A percentile compares a stretch with the other conserved stretches of the same genome.
These are phyloP conservation scores for Wickerhamiella occidentalis DNA, from an alignment of 805 yeast genomes.

Conservation along the genomic window DNA sequence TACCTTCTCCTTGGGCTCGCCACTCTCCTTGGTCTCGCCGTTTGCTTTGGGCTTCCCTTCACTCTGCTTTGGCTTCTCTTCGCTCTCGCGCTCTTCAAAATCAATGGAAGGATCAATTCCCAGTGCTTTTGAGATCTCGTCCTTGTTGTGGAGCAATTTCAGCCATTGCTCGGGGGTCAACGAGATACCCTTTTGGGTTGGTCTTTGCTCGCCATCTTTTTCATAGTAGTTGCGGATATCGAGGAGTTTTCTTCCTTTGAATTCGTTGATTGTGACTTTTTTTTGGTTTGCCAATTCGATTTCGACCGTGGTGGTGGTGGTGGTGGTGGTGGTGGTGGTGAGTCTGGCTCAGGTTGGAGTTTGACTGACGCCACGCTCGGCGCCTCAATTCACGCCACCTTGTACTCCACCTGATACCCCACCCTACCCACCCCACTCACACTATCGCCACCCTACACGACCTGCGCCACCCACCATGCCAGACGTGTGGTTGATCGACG, in stretches of 20 bases:
- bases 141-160: conserved; percentile 9
- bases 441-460: too few relatives aligned
- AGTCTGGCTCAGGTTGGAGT: too few relatives aligned
- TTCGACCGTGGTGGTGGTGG: not conserved
- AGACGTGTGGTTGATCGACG: conserved; percentile 21
- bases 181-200: conserved; percentile 55
- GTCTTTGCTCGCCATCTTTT: conserved; percentile 51
- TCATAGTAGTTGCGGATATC: conserved; percentile 76
- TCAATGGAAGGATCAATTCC: not conserved
- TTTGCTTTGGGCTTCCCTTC: not conserved
- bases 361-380: too few relatives aligned
- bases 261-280: conserved; percentile 60
- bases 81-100: not conserved
- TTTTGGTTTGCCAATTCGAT: conserved; percentile 45
- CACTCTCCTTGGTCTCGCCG: not conserved
- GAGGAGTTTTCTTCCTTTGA: conserved; percentile 52
- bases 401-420: too few relatives aligned
- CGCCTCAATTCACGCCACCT: too few relatives aligned
- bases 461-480: conserved; percentile 14
- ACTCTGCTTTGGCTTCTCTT: too few relatives aligned
- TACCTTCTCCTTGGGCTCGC: too few relatives aligned
- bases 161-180: conserved; percentile 17
- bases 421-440: too few relatives aligned
- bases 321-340: too few relatives aligned
- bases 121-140: conserved; percentile 13